These are phyloP conservation scores for Durio zibethinus DNA, from an alignment of 345 rosid species.

Conservation along the genomic window DNA sequence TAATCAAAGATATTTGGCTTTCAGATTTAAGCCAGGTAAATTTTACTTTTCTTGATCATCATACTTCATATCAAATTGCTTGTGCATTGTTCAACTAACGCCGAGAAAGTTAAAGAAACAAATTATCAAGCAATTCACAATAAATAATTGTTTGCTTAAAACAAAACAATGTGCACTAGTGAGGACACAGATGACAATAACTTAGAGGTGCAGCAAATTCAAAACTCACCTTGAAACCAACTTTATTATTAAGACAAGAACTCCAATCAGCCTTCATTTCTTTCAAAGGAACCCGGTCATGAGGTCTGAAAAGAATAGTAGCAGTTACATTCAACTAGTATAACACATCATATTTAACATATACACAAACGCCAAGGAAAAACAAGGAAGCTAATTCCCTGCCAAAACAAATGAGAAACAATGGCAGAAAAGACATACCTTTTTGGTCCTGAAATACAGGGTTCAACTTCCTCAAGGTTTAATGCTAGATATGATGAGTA, in stretches of 20 bases:
- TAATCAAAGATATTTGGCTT: neutral
- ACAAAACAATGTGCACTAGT: neutral
- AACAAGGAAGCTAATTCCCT: neutral
- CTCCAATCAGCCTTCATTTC: constrained; percentile 99
- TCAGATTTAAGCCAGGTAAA: neutral
- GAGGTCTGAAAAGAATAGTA: constrained; percentile 62
- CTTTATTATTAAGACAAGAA: constrained; percentile 85
- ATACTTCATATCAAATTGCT: neutral
- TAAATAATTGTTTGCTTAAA: neutral
- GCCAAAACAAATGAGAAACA: neutral
- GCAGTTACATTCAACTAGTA: neutral
- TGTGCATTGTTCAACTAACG: neutral
- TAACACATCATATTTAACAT: neutral
- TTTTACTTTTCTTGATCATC: neutral
- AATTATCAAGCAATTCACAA: neutral
- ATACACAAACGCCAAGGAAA: neutral
- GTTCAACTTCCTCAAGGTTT: constrained; percentile 78
- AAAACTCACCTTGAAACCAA: constrained; percentile 80
- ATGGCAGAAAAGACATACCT: constrained; percentile 41
- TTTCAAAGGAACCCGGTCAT: constrained; percentile 86
- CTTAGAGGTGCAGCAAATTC: neutral
- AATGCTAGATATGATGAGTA: constrained; percentile 84
- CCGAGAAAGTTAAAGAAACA: neutral
- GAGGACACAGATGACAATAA: neutral
- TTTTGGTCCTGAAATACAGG: constrained; percentile 97